Evolutionary conservation across 2,329 filamentous ascomycete species (phyloP), one percentile per base, ranked within the genome.

Genomic region (Penicillium psychrosexuale): DNA sequence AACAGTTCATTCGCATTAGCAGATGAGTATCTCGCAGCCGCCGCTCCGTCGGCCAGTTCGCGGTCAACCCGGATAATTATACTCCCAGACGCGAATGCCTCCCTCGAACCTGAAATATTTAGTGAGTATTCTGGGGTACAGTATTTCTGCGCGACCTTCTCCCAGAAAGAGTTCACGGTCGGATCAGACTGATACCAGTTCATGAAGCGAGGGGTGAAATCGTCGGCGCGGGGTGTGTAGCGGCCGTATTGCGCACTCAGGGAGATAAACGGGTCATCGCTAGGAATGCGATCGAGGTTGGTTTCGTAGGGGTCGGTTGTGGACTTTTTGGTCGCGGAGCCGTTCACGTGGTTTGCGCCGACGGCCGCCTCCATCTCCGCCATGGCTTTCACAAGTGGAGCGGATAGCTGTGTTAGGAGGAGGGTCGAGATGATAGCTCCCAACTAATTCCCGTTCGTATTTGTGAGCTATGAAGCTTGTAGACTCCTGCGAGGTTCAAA

Each of bases 1-100:
- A 59, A 65, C 24, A 70, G 47, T 53, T 75, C 73, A 56, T 76
- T 76, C 36, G 65, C 69, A 61, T 76, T 75, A 28, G 66, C 57
- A 28, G 61, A 65, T 7, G 69, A 67, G 55, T 66, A 72, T 57
- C 56, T 61, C 38, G 72, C 69, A n/a, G 67, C 62, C 7, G 63
- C 61, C 30, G 61, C 54, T 17, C 61, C 63, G n/a, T 65, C 58
- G 8, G 61, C 60, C 27, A 58, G 43, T 45, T 69, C 66, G 31
- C 62, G 60, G 51, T 75, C 73, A 22, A 74, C 66, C 55, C 70
- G 64, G 49, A 76, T 68, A 27, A 74, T 66, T 37, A 75, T 62
- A 47, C 67, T 72, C 37, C 73, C 73, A 34, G 64, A 61, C 53
- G 69, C 70, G 42, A 70, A 75, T 19, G 61, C 68, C 38, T 73